Conservation (phyloP, 805 yeast species). For the Ogataea naganishii region DNA sequence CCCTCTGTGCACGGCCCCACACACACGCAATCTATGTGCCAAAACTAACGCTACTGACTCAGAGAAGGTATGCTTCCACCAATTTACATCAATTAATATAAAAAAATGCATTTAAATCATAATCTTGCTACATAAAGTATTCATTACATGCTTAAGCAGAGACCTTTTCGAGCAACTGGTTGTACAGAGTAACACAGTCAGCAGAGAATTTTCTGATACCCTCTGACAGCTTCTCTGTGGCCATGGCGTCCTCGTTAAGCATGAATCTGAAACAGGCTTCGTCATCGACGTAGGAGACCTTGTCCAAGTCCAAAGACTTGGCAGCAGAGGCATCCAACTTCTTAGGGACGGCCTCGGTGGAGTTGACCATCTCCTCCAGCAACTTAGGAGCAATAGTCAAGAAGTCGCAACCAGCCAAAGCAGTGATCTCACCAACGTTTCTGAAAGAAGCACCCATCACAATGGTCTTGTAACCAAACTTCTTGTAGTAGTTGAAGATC, state of each 20-base stretch:
- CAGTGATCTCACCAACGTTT: slow-evolving; percentile 90
- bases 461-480: slow-evolving; percentile 90
- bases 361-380: slow-evolving; percentile 79
- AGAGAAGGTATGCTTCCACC: too few relatives aligned
- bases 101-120: too few relatives aligned
- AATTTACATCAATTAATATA: too few relatives aligned
- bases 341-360: slow-evolving; percentile 72
- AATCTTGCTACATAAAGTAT: too few relatives aligned
- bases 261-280: slow-evolving; percentile 86
- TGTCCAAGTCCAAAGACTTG: slow-evolving; percentile 42
- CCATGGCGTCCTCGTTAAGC: slow-evolving; percentile 95
- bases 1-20: too few relatives aligned
- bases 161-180: slow-evolving; percentile 53
- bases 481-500: slow-evolving; percentile 97
- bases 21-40: too few relatives aligned
- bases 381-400: slow-evolving; percentile 91
- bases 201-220: slow-evolving; percentile 97
- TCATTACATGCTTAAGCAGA: too few relatives aligned
- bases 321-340: slow-evolving; percentile 67
- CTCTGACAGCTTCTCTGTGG: slow-evolving; percentile 93
- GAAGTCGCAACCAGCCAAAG: slow-evolving; percentile 94
- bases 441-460: slow-evolving; percentile 99
- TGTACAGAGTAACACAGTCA: slow-evolving; percentile 76
- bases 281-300: slow-evolving; percentile 75
- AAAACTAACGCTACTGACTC: too few relatives aligned